phyloP scores from a whole-genome alignment of 257 asterid species.

The Solanum infundibuliforme region DNA sequence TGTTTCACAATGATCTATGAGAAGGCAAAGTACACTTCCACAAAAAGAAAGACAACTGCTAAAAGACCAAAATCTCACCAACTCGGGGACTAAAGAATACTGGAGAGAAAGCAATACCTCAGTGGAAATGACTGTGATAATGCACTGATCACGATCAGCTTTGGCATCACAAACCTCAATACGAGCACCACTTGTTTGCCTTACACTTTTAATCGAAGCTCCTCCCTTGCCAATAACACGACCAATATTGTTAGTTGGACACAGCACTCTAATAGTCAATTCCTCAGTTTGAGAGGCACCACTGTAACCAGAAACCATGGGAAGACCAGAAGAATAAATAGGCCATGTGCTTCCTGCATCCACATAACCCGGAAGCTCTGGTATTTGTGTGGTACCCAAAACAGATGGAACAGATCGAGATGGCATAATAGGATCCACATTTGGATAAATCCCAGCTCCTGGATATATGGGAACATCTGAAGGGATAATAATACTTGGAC shows the following conservation, averaged over 20 bases:
- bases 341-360: conserved; percentile 74
- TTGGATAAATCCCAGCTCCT: conserved; percentile 67
- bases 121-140: conserved; percentile 57
- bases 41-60: conserved; percentile 5
- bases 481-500: conserved; percentile 77
- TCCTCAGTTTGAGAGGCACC: conserved; percentile 52
- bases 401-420: conserved; percentile 55
- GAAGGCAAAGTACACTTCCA: neutral
- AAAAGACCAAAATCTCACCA: neutral
- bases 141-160: conserved; percentile 53
- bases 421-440: conserved; percentile 38
- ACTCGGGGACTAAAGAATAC: neutral
- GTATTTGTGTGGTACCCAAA: conserved; percentile 49
- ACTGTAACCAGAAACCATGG: conserved; percentile 68
- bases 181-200: conserved; percentile 89
- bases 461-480: conserved; percentile 77
- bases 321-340: conserved; percentile 66
- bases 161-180: conserved; percentile 78
- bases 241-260: conserved; percentile 73
- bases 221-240: conserved; percentile 96
- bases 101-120: conserved; percentile 42
- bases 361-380: conserved; percentile 55
- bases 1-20: neutral
- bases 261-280: conserved; percentile 52
- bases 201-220: conserved; percentile 52